A percentile compares a stretch with the other conserved stretches of the same genome.
Conservation (phyloP, 2,329 filamentous ascomycete genomes). For the Alternaria conjuncta region DNA sequence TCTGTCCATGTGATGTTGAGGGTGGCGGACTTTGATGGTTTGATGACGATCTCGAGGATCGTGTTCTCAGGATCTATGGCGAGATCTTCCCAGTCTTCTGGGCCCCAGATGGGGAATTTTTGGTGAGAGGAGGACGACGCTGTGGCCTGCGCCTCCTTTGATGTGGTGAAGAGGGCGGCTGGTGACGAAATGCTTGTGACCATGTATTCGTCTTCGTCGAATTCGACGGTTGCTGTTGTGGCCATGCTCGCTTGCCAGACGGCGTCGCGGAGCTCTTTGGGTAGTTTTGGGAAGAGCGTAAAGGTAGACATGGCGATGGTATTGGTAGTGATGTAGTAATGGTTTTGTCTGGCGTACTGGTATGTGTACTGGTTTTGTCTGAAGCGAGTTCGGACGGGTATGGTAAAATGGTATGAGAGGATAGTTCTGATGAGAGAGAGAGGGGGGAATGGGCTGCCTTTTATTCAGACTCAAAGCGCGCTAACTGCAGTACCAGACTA, state of each 20-base stretch:
- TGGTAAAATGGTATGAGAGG: background rate
- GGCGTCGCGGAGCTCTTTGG: conserved; percentile 1
- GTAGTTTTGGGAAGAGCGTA: conserved; percentile 1
- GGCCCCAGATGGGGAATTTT: conserved; percentile 9
- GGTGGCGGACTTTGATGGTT: conserved; percentile 3
- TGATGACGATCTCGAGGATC: conserved; percentile 15
- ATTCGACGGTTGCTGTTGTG: conserved; percentile 1
- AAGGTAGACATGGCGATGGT: conserved; percentile 2
- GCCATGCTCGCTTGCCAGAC: conserved; percentile 5
- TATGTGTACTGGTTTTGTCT: background rate
- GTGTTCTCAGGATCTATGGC: conserved; percentile 8
- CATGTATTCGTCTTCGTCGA: conserved; percentile 9
- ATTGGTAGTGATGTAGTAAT: background rate
- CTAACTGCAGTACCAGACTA: background rate
- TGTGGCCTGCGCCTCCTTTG: conserved; percentile 10
- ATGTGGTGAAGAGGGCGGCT: conserved; percentile 8
- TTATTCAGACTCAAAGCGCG: background rate
- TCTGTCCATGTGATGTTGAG: conserved; percentile 22
- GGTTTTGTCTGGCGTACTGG: background rate
- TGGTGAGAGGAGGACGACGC: conserved; percentile 5
- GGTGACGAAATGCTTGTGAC: conserved; percentile 13
- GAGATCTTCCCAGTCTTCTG: conserved; percentile 15
- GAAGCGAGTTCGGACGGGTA: background rate
- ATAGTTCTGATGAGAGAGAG: background rate
- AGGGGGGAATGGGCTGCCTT: no score